Base-by-base conservation (phyloP, 192 early-diverging fungal genomes). In the Podila verticillata region DNA sequence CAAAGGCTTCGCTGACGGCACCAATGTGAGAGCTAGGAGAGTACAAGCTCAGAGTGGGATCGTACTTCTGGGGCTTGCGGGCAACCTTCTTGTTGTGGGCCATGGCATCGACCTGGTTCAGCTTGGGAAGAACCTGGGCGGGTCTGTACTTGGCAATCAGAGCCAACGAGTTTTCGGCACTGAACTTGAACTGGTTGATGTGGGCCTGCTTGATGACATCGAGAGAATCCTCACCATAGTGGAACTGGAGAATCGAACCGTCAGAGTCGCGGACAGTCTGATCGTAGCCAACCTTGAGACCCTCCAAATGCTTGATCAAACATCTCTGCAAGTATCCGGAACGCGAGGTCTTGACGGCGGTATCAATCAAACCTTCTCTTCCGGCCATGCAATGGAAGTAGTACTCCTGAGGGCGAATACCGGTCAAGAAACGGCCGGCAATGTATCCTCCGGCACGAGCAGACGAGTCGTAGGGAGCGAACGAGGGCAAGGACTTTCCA, bases 301-400 rank as follows among this genome's bases (percentile, higher is more conserved):
- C 95, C 88, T 99, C 98, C 80, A 99, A 82, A 71, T 97, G 96
- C 89, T 99, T 99, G 81, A 99, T 97, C 68, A 99, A 89, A 88
- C 98, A 99, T 78, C 98, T 94, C 84, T 99, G 98, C 68, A 99
- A 84, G 80, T 99, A 99, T 35, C 98, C 98, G 19, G 98, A 99
- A 68, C 96, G 92, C 57, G 97, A 96, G 1, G 98, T 99, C 87
- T 99, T 99, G 82, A 99, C 98, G 67, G 98, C 98, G 9, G 98
- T 99, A 88, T 99, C 98, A 65, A 99, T 99, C n/a, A 99, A 87
- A 68, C 98, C 98, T 89, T 99, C 98, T 84, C 98, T 94, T 75
- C 98, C 98, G 67, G 97, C 97, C 98, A 99, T 99, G 75, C 96
- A 93, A 84, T 95, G 93, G 88, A 94, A 95, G 83, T 92, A 93